Conservation (phyloP, 2,329 filamentous ascomycete species). For the Trichoderma harzianum region DNA sequence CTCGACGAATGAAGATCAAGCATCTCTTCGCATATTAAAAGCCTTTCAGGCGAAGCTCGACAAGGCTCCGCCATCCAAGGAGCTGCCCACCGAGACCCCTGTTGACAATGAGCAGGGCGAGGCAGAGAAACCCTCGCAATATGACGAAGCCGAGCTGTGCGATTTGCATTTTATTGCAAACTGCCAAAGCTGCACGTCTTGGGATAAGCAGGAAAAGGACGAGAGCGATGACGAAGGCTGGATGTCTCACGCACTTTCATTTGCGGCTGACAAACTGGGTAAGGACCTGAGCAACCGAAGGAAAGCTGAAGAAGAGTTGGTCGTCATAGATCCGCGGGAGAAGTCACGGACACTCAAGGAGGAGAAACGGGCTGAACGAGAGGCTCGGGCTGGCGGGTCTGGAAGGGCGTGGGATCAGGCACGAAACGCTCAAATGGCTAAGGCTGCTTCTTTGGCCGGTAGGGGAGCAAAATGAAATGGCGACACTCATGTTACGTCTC, state of each 20-base stretch:
- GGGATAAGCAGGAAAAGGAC: constrained; percentile 64
- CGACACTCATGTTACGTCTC: background rate
- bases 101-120: constrained; percentile 35
- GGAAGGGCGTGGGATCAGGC: constrained; percentile 59
- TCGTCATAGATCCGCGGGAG: constrained; percentile 89
- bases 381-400: constrained; percentile 49
- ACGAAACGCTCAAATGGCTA: constrained; percentile 55
- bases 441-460: constrained; percentile 51
- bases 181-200: constrained; percentile 85
- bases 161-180: constrained; percentile 95
- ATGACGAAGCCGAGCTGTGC: constrained; percentile 73
- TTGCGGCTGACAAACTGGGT: constrained; percentile 83
- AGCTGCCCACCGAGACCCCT: constrained; percentile 34
- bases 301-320: constrained; percentile 85
- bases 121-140: constrained; percentile 31
- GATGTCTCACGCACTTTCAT: constrained; percentile 83
- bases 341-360: constrained; percentile 71
- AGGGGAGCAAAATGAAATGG: constrained; percentile 50
- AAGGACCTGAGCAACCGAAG: constrained; percentile 89
- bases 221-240: constrained; percentile 67
- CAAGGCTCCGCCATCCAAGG: constrained; percentile 43
- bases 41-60: constrained; percentile 79
- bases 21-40: constrained; percentile 67
- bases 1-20: constrained; percentile 56
- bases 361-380: constrained; percentile 58